Conservation (phyloP, 78 protist species). For the Dictyostelium discoideum region dicty_2.7 NC_007088.5:594501-595000, state of each 20-base stretch:
- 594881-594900: neutral
- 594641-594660: neutral
- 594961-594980: neutral
- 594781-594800: too few species aligned
- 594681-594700: too few species aligned
- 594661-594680: too few species aligned
- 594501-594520: too few species aligned
- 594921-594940: neutral
- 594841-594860: neutral
- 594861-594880: too few species aligned
- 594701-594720: neutral
- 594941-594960: neutral
- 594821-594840: too few species aligned
- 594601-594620: neutral
- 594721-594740: neutral
- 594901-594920: neutral
- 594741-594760: too few species aligned
- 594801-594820: too few species aligned
- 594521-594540: too few species aligned
- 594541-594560: neutral
- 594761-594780: too few species aligned
- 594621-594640: neutral
- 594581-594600: too few species aligned
- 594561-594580: too few species aligned
- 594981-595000: neutral